Base-by-base conservation (phyloP, 2,329 filamentous ascomycete genomes). In the Aspergillus thermomutatus region DNA sequence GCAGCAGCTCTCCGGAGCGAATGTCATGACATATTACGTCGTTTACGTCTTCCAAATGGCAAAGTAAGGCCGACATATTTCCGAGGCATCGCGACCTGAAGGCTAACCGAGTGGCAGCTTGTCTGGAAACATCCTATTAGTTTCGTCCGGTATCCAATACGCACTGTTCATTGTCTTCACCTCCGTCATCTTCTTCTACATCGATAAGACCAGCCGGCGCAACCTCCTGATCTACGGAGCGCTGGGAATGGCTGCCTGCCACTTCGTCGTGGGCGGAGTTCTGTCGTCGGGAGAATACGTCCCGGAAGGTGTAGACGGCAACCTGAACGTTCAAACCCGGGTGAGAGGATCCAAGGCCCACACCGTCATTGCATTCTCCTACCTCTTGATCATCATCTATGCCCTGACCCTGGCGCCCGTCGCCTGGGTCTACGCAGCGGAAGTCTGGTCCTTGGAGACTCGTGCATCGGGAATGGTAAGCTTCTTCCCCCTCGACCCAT, bases 361-460 rank as follows among this genome's bases (percentile, higher is more conserved):
- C 65, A 82, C 82, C 1, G 83, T 89, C 54, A 88, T 88, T 60
- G 83, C 83, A 21, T 87, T 87, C 64, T 84, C 81, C 50, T 88
- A 87, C 67, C 77, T 88, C 17, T 79, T 88, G 56, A 83, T 87
- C 64, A 79, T 87, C 62, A 77, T 85, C 60, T 88, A 88, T 66
- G 82, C 83, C 1, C 75, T 87, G n/a, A 87, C 84, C 0, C 78
- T 86, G 19, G 85, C 84, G 0, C 84, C 85, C 0, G 82, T 86
- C 3, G 83, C 81, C 53, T 88, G 86, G 85, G 80, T 87, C 47
- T 88, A 89, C 63, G 82, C 83, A 0, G 82, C 84, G 17, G 86
- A 89, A 69, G 82, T 87, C 2, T 87, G 82, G 81, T 84, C 83
- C 0, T 76, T 87, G 2, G 82, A 83, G 57, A 84, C 83, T 0